Conservation (phyloP, 768 basidiomycete species). For the Auricularia heimuer region DNA sequence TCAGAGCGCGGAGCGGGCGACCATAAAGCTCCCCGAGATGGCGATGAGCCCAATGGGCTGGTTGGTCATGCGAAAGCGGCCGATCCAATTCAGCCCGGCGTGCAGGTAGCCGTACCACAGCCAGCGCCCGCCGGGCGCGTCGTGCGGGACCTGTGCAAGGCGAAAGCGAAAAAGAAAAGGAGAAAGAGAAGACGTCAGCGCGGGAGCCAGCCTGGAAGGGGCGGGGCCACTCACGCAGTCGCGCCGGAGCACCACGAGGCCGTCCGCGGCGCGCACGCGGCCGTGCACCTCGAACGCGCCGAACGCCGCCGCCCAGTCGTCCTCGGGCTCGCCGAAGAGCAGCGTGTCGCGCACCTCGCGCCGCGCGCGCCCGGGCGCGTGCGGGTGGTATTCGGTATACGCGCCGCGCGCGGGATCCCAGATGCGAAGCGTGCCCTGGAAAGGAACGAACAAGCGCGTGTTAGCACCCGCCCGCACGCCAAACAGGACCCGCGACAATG, state of each 20-base stretch:
- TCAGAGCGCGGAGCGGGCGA: background rate
- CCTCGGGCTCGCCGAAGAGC: background rate
- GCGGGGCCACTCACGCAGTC: background rate
- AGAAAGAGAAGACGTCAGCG: background rate
- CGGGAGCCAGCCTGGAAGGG: too few relatives aligned
- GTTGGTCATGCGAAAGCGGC: background rate
- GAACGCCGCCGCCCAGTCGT: background rate
- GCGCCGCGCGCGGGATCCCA: background rate
- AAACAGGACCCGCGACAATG: too few relatives aligned
- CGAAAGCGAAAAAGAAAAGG: background rate
- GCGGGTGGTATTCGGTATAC: background rate
- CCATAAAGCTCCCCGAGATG: background rate
- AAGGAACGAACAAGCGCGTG: too few relatives aligned
- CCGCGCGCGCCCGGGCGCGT: background rate
- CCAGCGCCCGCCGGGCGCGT: background rate
- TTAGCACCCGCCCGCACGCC: too few relatives aligned
- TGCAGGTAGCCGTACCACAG: slow-evolving; percentile 1
- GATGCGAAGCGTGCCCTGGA: background rate
- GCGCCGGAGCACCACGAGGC: background rate
- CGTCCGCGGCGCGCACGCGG: background rate
- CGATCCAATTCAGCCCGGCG: background rate
- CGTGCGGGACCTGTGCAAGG: background rate
- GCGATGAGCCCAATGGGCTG: background rate
- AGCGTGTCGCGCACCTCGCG: background rate
- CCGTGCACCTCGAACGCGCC: background rate